Evolutionary conservation across 257 asterid species (phyloP).

Genomic region (Rhazya stricta): DNA sequence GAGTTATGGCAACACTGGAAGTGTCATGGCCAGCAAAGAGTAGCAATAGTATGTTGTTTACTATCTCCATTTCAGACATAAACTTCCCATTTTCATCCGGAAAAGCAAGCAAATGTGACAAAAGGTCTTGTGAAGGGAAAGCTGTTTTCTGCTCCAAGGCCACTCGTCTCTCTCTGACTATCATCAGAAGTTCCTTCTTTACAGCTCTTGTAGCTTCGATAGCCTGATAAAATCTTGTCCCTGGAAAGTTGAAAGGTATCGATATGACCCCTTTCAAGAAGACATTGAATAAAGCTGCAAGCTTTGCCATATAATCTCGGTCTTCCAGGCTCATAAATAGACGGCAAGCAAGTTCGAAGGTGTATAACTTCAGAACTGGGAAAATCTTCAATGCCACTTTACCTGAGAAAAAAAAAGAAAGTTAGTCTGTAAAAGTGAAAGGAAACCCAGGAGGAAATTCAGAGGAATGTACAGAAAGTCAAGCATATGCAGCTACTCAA

Average conservation of each 20-base stretch:
- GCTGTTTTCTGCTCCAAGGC: slow-evolving; percentile 39
- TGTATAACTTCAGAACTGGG: slow-evolving; percentile 49
- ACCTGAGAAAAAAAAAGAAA: slow-evolving; percentile 26
- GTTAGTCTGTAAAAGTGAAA: too few species aligned
- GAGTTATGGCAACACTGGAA: slow-evolving; percentile 48
- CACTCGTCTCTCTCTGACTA: slow-evolving; percentile 49
- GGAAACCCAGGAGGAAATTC: background rate
- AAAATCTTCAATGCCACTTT: slow-evolving; percentile 42
- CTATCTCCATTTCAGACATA: slow-evolving; percentile 55
- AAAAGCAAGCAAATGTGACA: slow-evolving; percentile 54
- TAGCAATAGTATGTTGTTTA: slow-evolving; percentile 56
- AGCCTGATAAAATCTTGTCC: slow-evolving; percentile 55
- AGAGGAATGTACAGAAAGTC: background rate
- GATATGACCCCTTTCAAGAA: slow-evolving; percentile 62
- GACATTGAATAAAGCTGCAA: slow-evolving; percentile 46
- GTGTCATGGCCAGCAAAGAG: slow-evolving; percentile 86
- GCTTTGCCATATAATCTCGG: slow-evolving; percentile 34
- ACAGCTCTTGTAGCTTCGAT: slow-evolving; percentile 44
- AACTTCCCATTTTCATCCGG: slow-evolving; percentile 57
- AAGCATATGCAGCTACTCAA: background rate
- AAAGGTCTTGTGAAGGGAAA: slow-evolving; percentile 52
- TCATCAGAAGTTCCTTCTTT: slow-evolving; percentile 32
- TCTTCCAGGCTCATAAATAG: slow-evolving; percentile 75
- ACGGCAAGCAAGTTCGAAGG: slow-evolving; percentile 68
- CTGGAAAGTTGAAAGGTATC: slow-evolving; percentile 56